Evolutionary conservation across 1,139 yeast genomes (phyloP).

Genomic region (Wickerhamiella pararugosa): DNA sequence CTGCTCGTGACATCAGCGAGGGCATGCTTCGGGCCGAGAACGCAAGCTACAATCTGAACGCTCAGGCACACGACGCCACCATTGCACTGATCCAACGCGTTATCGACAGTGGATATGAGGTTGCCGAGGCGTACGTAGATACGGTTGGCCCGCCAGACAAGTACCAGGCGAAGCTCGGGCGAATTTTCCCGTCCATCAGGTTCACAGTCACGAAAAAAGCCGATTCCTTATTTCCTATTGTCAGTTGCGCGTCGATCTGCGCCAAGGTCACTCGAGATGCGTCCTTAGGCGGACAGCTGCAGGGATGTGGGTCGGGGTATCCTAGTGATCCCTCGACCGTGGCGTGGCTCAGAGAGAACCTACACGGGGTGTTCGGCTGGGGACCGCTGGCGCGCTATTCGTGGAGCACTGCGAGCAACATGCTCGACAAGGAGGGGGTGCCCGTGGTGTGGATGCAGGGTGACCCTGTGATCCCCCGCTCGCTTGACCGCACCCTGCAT

Average conservation of each 20-base stretch:
- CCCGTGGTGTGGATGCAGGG: slow-evolving; percentile 47
- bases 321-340: slow-evolving; percentile 85
- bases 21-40: slow-evolving; percentile 65
- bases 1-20: slow-evolving; percentile 72
- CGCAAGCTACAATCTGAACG: slow-evolving; percentile 59
- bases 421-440: slow-evolving; percentile 36
- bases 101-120: slow-evolving; percentile 42
- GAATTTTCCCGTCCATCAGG: slow-evolving; percentile 51
- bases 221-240: slow-evolving; percentile 85
- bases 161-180: slow-evolving; percentile 61
- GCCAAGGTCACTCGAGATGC: slow-evolving; percentile 93
- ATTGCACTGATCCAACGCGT: slow-evolving; percentile 57
- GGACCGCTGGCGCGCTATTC: slow-evolving; percentile 62
- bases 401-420: slow-evolving; percentile 85
- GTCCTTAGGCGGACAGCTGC: slow-evolving; percentile 32
- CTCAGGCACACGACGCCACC: slow-evolving; percentile 93
- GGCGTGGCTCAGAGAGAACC: slow-evolving; percentile 46
- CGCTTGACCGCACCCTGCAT: slow-evolving; percentile 1
- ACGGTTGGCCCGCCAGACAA: slow-evolving; percentile 91
- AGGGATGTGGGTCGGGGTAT: slow-evolving; percentile 73
- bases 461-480: background rate
- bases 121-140: slow-evolving; percentile 69
- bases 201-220: slow-evolving; percentile 92
- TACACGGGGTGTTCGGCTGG: slow-evolving; percentile 83
- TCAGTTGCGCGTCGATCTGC: slow-evolving; percentile 90